Base-by-base conservation (phyloP, 768 basidiomycete genomes). In the Lenzites betulinus region DNA sequence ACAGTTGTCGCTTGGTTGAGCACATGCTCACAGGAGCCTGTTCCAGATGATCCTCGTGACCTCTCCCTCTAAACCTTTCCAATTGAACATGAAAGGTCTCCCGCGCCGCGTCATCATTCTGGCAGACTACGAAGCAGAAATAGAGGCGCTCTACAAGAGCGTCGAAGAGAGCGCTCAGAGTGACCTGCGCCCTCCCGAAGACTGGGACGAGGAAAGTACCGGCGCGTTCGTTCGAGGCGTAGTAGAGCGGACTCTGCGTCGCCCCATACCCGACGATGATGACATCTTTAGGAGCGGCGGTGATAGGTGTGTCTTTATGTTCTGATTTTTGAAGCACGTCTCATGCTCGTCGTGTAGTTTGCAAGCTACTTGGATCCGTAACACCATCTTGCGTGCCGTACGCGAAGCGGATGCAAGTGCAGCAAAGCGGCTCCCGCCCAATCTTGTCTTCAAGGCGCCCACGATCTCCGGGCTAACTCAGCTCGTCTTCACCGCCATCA, bases 281-380 rank as follows among this genome's bases (percentile, higher is more conserved):
- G 76, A 78, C 49, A 63, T 80, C 25, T 78, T 79, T 60, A 70
- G 75, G 36, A 58, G 70, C 33, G 79, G 78, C 2, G 76, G 76
- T 43, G 77, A 79, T 58, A 78, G 77, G 76, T 77, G 54, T 12
- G 3, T 52, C 18, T 28, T n/a, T 12, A 5, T 18, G 7, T 12
- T 39, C 7, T 25, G 8, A 12, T 16, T 4, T 39, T 16, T 49
- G 7, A 25, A 22, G 15, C 5, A n/a, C 13, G 20, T 15, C 18
- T 50, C 15, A 51, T 11, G 26, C 1, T 13, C 4, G 25, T 13
- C 2, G 1, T 20, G 2, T 18, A 75, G 74, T 56, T 54, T 75
- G 6, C 72, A 74, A 54, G 75, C 74, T 1, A 73, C 72, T 2
- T 73, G 66, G 63, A 75, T 76, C 51, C 69, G 74, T 8, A 75